These are phyloP conservation scores for Psilocybe tampanensis DNA, from an alignment of 768 basidiomycete genomes.

Conservation along the genomic window DNA sequence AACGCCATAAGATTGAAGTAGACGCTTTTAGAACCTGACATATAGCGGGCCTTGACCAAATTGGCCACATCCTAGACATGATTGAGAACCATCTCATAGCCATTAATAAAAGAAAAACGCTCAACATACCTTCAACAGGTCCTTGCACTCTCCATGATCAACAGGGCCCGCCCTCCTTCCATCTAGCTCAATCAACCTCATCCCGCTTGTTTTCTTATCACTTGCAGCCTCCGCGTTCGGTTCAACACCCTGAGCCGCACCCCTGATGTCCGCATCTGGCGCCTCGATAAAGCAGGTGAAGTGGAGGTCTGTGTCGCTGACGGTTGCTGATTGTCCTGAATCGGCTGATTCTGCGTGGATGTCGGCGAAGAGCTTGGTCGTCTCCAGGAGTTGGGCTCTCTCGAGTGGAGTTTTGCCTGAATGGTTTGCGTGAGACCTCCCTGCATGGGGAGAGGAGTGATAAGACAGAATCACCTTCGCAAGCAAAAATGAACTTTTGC, in stretches of 20 bases:
- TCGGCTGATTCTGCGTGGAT: constrained; percentile 76
- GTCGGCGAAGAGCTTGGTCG: constrained; percentile 71
- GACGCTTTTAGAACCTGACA: constrained; percentile 53
- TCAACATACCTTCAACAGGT: constrained; percentile 57
- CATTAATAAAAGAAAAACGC: neutral
- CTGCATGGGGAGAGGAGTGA: neutral
- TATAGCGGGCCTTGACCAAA: constrained; percentile 60
- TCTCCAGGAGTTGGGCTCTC: constrained; percentile 74
- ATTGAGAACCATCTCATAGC: neutral
- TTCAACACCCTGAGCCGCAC: constrained; percentile 23
- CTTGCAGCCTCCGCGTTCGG: constrained; percentile 16
- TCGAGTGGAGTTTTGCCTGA: constrained; percentile 71
- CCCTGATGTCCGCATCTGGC: constrained; percentile 42
- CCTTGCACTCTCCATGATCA: constrained; percentile 67
- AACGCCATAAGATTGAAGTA: constrained; percentile 70
- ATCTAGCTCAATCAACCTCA: constrained; percentile 82
- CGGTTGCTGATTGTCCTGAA: constrained; percentile 64
- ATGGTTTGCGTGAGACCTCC: neutral
- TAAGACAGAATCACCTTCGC: constrained; percentile 59
- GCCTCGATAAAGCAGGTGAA: constrained; percentile 88
- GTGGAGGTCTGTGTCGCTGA: constrained; percentile 77
- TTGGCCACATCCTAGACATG: constrained; percentile 60
- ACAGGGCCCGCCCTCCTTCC: constrained; percentile 78
- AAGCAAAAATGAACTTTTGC: constrained; percentile 64
- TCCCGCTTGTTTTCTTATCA: constrained; percentile 25